phyloP scores from a whole-genome alignment of 1,139 yeast genomes.

The Debaryomycetaceae sp. region DNA sequence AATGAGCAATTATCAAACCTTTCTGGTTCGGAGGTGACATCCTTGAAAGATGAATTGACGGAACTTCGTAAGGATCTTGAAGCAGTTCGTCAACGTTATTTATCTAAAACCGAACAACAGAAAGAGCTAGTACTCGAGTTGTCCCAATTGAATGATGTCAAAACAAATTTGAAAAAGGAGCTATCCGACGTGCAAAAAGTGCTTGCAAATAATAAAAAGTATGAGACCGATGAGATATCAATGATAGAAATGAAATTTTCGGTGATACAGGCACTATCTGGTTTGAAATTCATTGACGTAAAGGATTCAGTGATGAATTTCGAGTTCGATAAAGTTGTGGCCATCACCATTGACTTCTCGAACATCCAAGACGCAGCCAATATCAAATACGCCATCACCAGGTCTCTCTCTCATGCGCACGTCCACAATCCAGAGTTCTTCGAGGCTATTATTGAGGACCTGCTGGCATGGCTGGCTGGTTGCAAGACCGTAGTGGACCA shows the following conservation, averaged over 20 bases:
- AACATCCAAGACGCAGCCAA: constrained; percentile 3
- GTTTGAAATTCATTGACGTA: constrained; percentile 13
- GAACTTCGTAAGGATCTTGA: constrained; percentile 9
- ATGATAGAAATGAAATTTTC: constrained; percentile 20
- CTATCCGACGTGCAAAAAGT: constrained; percentile 13
- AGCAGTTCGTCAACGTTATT: constrained; percentile 6
- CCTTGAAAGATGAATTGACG: constrained; percentile 12
- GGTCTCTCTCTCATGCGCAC: background rate
- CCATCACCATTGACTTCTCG: constrained; percentile 12
- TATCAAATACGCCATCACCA: constrained; percentile 5
- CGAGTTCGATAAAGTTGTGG: constrained; percentile 13
- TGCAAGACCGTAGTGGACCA: constrained; percentile 7
- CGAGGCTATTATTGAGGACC: constrained; percentile 2
- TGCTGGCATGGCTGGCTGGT: constrained; percentile 3
- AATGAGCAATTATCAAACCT: constrained; percentile 16
- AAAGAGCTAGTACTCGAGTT: constrained; percentile 11
- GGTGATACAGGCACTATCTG: constrained; percentile 20
- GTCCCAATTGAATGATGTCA: constrained; percentile 14
- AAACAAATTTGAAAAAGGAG: constrained; percentile 11
- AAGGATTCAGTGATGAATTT: constrained; percentile 11
- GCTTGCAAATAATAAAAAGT: constrained; percentile 19
- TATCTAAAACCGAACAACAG: constrained; percentile 9
- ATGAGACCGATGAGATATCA: constrained; percentile 23
- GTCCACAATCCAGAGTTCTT: background rate
- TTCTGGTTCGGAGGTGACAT: constrained; percentile 13